These are phyloP conservation scores for Zymoseptoria pseudotritici DNA, from an alignment of 2,329 filamentous ascomycete genomes.

Conservation along the genomic window DNA sequence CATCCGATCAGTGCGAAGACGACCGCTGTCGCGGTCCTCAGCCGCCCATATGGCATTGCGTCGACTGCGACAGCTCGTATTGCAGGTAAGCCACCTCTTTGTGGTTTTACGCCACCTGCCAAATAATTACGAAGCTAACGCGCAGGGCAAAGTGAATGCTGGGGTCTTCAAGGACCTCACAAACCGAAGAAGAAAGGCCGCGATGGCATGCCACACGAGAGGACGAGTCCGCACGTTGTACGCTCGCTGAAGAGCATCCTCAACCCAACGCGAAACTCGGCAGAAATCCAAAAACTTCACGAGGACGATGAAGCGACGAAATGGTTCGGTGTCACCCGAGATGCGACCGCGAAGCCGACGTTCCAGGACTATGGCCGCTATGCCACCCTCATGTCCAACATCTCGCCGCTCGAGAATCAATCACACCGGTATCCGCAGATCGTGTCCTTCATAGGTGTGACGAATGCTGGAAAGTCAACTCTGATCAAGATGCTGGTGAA, in stretches of 20 bases:
- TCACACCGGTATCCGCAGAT: conserved; percentile 27
- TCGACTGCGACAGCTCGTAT: conserved; percentile 29
- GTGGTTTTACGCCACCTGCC: not conserved
- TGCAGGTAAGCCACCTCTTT: conserved; percentile 20
- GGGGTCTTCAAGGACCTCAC: conserved; percentile 27
- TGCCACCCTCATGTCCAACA: conserved; percentile 36
- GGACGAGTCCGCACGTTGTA: conserved; percentile 26
- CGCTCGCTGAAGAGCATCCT: conserved; percentile 24
- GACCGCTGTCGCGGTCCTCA: conserved; percentile 24
- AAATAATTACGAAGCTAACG: not conserved
- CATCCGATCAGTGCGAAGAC: conserved; percentile 25
- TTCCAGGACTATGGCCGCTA: conserved; percentile 41
- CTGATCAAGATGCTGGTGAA: conserved; percentile 44
- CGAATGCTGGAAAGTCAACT: conserved; percentile 43
- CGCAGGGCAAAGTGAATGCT: conserved; percentile 21
- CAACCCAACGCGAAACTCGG: conserved; percentile 21
- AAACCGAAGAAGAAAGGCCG: conserved; percentile 28
- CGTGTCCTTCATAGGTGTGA: conserved; percentile 30
- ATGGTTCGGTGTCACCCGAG: conserved; percentile 34
- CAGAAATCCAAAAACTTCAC: conserved; percentile 30
- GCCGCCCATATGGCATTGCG: conserved; percentile 26
- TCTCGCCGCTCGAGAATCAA: conserved; percentile 21
- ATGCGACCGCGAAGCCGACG: conserved; percentile 23
- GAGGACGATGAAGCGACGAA: conserved; percentile 31
- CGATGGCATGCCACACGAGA: conserved; percentile 32